Percentiles rank a stretch among this genome's conserved stretches.
phyloP scores from a whole-genome alignment of 129 eudicot species.

The Flaveria trinervia region DNA sequence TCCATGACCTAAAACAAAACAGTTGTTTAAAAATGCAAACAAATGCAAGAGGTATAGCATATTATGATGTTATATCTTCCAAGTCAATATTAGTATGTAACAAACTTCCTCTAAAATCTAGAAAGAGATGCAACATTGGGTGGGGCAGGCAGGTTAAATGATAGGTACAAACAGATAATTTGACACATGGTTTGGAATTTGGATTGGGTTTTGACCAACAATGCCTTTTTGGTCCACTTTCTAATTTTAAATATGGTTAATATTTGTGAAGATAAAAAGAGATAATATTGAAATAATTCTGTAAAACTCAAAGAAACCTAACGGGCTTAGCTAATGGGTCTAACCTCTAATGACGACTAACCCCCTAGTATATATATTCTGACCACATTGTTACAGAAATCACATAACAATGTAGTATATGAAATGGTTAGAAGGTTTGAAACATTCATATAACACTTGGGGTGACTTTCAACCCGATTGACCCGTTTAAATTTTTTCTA shows the following conservation, averaged over 20 bases:
- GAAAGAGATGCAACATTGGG: not conserved
- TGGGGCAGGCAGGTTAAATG: no score
- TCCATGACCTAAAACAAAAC: constrained; percentile 64
- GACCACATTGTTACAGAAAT: not conserved
- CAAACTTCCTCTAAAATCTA: not conserved
- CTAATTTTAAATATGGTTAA: no score
- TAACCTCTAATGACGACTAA: no score
- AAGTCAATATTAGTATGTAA: constrained; percentile 3
- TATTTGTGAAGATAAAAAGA: not conserved
- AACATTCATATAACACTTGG: not conserved
- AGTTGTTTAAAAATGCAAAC: not conserved
- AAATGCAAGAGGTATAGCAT: not conserved
- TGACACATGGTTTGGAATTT: no score
- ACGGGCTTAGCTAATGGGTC: no score
- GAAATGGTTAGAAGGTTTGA: not conserved
- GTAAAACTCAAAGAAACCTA: no score
- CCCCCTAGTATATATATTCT: no score
- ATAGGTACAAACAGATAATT: not conserved
- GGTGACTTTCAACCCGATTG: not conserved
- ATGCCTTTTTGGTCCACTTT: no score
- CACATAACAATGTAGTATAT: not conserved
- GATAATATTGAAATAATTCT: not conserved
- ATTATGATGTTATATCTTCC: constrained; percentile 3
- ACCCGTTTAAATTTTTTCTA: not conserved
- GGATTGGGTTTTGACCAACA: no score